Percentiles rank a stretch among this genome's conserved stretches.
These are phyloP conservation scores for Salisapilia sapeloensis DNA, from an alignment of 352 stramenopile species.

Conservation along the genomic window DNA sequence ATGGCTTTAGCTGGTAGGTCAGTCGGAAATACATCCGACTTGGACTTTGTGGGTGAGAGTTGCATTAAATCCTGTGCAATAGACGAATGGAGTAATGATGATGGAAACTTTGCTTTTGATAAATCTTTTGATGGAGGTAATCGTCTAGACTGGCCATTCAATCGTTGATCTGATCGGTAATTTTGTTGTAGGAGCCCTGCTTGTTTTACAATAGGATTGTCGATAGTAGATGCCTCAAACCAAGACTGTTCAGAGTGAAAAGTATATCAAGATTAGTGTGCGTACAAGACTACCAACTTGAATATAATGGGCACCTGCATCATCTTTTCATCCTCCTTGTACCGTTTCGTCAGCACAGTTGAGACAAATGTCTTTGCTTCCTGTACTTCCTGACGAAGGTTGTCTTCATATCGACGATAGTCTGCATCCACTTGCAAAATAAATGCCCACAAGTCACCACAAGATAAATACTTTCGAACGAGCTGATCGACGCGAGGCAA, in stretches of 20 bases:
- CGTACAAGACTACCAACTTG: not conserved
- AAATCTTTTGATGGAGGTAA: too few species aligned
- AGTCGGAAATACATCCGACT: constrained; percentile 24
- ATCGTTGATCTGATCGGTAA: too few species aligned
- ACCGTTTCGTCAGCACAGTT: constrained; percentile 21
- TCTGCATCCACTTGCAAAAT: constrained; percentile 38
- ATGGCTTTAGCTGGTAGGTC: constrained; percentile 28
- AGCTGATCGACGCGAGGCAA: constrained; percentile 19
- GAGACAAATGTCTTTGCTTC: constrained; percentile 33
- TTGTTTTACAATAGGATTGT: too few species aligned
- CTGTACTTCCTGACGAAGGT: constrained; percentile 17
- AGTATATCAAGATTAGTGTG: too few species aligned
- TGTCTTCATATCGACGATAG: constrained; percentile 27
- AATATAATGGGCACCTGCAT: constrained; percentile 18
- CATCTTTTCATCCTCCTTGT: constrained; percentile 26
- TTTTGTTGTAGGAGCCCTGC: too few species aligned
- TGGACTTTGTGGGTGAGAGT: constrained; percentile 24
- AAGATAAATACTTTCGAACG: constrained; percentile 23
- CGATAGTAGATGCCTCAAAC: too few species aligned
- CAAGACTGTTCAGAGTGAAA: too few species aligned
- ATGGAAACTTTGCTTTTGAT: constrained; percentile 2
- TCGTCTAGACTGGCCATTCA: too few species aligned
- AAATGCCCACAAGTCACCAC: constrained; percentile 41
- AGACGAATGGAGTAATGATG: constrained; percentile 10
- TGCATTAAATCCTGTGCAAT: constrained; percentile 20